A percentile compares a stretch with the other conserved stretches of the same genome.
These are phyloP conservation scores for Ceratocystis huliohia DNA, from an alignment of 2,329 filamentous ascomycete species.

Conservation along the genomic window DNA sequence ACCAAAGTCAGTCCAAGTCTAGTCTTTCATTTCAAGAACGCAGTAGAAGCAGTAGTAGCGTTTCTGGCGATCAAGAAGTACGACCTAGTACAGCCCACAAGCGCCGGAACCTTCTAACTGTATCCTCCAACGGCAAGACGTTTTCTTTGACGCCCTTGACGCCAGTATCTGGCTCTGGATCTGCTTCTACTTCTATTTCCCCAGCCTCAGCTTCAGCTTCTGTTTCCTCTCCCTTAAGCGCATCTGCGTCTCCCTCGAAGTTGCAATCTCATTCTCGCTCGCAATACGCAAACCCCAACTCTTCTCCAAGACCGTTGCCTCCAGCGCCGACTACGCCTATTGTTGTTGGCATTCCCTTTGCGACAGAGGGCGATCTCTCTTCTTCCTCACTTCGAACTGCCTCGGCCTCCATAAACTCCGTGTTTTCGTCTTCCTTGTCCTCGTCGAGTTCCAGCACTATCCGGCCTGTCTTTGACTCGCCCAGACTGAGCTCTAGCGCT, in stretches of 20 bases:
- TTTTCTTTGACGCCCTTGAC: constrained; percentile 38
- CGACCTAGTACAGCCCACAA: constrained; percentile 19
- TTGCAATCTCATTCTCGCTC: constrained; percentile 8
- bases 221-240: constrained; percentile 22
- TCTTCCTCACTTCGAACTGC: constrained; percentile 18
- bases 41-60: constrained; percentile 3
- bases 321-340: constrained; percentile 16
- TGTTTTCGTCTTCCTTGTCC: constrained; percentile 18
- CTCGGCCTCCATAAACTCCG: constrained; percentile 18
- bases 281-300: constrained; percentile 15
- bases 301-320: constrained; percentile 14
- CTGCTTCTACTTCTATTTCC: constrained; percentile 13
- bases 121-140: constrained; percentile 44
- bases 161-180: constrained; percentile 23
- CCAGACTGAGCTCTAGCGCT: constrained; percentile 17
- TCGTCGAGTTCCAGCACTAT: constrained; percentile 19
- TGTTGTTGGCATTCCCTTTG: constrained; percentile 13
- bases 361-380: not conserved
- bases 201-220: constrained; percentile 20
- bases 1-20: constrained; percentile 14
- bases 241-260: constrained; percentile 15
- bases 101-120: constrained; percentile 35
- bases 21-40: not conserved
- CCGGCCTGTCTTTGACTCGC: constrained; percentile 19
- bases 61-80: constrained; percentile 7